Evolutionary conservation across 1,284 basidiomycete genomes (phyloP), one percentile per base, ranked within the genome.

Genomic region (Austropuccinia psidii): DNA sequence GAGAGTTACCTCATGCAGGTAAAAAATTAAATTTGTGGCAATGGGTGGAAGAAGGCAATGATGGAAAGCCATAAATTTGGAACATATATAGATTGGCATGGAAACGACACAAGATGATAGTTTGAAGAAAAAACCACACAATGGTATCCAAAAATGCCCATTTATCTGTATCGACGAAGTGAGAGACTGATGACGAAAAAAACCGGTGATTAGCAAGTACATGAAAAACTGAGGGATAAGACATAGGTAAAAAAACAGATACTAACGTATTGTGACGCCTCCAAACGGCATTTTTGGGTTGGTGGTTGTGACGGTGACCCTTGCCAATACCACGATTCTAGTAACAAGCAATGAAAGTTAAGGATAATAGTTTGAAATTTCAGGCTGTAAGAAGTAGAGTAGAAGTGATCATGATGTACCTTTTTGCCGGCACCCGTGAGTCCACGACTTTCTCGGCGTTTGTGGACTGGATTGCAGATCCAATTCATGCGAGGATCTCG

Each of bases 401-500:
- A 9, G 33, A 2, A 47, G 19, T 8, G 1, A 47, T 4, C 11
- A 1, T 13, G 43, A 49, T 79, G 76, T 72, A 76, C 77, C 80
- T 93, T 89, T 85, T 98, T 97, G 81, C 95, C 95, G 78, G 91
- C 88, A 81, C 89, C 88, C 80, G 96, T 99, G 79, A 99, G 92
- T 79, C 96, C 96, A 82, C 96, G 92, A 78, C 91, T 87, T 84
- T 99, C 96, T 81, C 96, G 89, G 82, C 90, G 92, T 86, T 98
- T 99, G 90, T 98, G 96, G 73, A 98, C 95, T 31, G 95, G 90
- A 83, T 95, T 93, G 81, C 86, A 85, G 84, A 99, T 98, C 95
- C 94, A 98, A 89, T 92, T 98, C 86, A 99, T 97, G 79, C 93
- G 87, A 77, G 95, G 84, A 82, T 99, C 95, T 77, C 93, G 90